Evolutionary conservation across 2,329 filamentous ascomycete genomes (phyloP).

Genomic region (Claviceps sorghi): DNA sequence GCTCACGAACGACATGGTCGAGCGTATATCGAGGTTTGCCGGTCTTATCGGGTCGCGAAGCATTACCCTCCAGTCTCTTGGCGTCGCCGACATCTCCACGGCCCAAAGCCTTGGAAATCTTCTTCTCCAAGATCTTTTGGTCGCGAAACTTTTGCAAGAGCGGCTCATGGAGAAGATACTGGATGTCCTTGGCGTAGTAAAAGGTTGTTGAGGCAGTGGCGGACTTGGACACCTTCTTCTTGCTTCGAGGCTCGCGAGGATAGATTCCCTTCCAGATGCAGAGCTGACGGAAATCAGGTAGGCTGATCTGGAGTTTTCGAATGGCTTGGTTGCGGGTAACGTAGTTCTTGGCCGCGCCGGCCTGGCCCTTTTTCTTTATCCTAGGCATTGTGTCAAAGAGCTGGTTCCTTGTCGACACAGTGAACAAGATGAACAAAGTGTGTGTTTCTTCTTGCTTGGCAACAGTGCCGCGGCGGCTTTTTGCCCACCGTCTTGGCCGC

Average conservation of each 20-base stretch:
- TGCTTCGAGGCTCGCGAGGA: slow-evolving; percentile 88
- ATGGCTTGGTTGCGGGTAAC: slow-evolving; percentile 94
- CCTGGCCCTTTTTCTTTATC: slow-evolving; percentile 84
- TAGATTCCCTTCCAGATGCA: slow-evolving; percentile 99
- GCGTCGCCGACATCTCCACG: slow-evolving; percentile 85
- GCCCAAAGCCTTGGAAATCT: slow-evolving; percentile 84
- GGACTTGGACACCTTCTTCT: slow-evolving; percentile 91
- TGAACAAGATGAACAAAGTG: not conserved
- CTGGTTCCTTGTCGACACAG: slow-evolving; percentile 5
- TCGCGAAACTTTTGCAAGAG: slow-evolving; percentile 90
- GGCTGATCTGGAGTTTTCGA: slow-evolving; percentile 91
- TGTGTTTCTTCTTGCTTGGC: not conserved
- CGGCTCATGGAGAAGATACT: slow-evolving; percentile 94
- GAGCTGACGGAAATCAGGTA: slow-evolving; percentile 92
- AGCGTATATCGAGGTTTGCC: slow-evolving; percentile 80
- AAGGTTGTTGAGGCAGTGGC: slow-evolving; percentile 87
- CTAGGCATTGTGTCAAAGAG: slow-evolving; percentile 41
- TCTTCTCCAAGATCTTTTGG: slow-evolving; percentile 93
- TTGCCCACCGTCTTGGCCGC: slow-evolving; percentile 12
- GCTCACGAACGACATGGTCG: slow-evolving; percentile 94
- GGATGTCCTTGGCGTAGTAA: slow-evolving; percentile 85
- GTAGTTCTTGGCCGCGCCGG: slow-evolving; percentile 95
- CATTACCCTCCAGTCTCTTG: slow-evolving; percentile 72
- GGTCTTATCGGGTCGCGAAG: slow-evolving; percentile 76
- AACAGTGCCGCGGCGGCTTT: slow-evolving; percentile 20